These are phyloP conservation scores for Salvia miltiorrhiza DNA, from an alignment of 257 asterid species.

Conservation along the genomic window DNA sequence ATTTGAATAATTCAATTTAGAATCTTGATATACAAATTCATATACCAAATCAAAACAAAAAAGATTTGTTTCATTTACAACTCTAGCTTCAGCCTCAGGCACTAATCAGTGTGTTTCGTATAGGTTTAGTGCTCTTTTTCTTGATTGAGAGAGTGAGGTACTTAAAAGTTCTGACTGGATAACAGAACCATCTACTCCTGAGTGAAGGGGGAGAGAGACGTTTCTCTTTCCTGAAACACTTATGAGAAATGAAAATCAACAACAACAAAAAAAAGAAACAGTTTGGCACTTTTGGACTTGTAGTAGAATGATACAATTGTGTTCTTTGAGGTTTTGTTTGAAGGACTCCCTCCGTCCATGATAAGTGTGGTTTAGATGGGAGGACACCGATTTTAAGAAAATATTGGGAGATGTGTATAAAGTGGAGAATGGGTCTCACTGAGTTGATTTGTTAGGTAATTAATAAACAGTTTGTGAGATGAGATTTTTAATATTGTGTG, in stretches of 20 bases:
- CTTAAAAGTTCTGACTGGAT: not conserved
- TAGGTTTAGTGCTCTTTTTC: not conserved
- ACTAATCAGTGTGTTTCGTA: not conserved
- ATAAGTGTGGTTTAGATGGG: too few relatives aligned
- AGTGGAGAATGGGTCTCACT: too few relatives aligned
- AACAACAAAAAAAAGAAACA: too few relatives aligned
- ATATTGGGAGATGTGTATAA: too few relatives aligned
- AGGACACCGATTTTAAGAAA: too few relatives aligned
- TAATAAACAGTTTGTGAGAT: too few relatives aligned
- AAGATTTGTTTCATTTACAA: not conserved
- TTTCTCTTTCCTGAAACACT: not conserved
- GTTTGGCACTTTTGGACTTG: not conserved
- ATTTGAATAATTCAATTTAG: not conserved
- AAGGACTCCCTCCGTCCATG: too few relatives aligned
- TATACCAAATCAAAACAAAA: not conserved
- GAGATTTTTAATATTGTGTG: too few relatives aligned
- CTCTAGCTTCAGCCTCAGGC: not conserved
- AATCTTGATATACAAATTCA: not conserved
- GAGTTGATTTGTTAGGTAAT: too few relatives aligned
- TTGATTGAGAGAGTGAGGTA: not conserved
- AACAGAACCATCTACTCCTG: not conserved
- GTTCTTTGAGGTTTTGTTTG: not conserved
- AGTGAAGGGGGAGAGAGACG: not conserved
- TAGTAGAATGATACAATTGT: not conserved
- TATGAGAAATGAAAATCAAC: not conserved